These are phyloP conservation scores for Albatrellus ellisii DNA, from an alignment of 768 basidiomycete genomes.

Conservation along the genomic window DNA sequence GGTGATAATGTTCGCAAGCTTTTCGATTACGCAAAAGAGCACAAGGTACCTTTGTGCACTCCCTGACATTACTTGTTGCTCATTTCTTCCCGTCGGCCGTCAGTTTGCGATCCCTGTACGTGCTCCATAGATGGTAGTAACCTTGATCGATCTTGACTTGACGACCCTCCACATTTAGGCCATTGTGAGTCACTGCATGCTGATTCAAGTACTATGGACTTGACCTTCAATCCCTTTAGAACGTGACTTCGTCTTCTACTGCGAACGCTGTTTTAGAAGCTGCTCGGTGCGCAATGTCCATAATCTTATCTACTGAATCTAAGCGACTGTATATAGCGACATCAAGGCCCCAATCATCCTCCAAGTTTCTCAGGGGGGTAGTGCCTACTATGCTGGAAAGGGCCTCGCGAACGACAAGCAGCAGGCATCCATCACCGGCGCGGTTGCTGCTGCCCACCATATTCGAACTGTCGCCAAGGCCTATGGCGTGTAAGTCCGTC, in stretches of 20 bases:
- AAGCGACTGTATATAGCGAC: constrained; percentile 41
- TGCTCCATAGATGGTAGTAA: constrained; percentile 12
- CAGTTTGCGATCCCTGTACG: constrained; percentile 82
- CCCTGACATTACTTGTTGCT: background rate
- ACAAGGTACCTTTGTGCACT: constrained; percentile 46
- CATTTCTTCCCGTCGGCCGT: constrained; percentile 6
- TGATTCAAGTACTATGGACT: constrained; percentile 6
- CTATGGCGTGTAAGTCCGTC: constrained; percentile 75
- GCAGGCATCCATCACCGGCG: constrained; percentile 89
- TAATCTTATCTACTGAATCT: background rate
- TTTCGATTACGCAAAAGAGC: constrained; percentile 84
- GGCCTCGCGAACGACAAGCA: constrained; percentile 92
- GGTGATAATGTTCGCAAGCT: constrained; percentile 92
- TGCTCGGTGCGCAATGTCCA: constrained; percentile 46
- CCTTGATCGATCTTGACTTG: constrained; percentile 2
- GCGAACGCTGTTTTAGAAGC: constrained; percentile 94
- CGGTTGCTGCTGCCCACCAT: constrained; percentile 85
- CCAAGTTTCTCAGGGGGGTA: constrained; percentile 95
- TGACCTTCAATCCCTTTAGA: constrained; percentile 41
- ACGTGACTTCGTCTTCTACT: constrained; percentile 92
- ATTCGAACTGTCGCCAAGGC: constrained; percentile 75
- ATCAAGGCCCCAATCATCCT: constrained; percentile 96
- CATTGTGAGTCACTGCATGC: constrained; percentile 42
- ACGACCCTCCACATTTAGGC: constrained; percentile 31
- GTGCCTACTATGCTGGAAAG: constrained; percentile 94